A percentile compares a stretch with the other conserved stretches of the same genome.
phyloP scores from a whole-genome alignment of 2,329 filamentous ascomycete genomes.

The Hypoxylon sp. region DNA sequence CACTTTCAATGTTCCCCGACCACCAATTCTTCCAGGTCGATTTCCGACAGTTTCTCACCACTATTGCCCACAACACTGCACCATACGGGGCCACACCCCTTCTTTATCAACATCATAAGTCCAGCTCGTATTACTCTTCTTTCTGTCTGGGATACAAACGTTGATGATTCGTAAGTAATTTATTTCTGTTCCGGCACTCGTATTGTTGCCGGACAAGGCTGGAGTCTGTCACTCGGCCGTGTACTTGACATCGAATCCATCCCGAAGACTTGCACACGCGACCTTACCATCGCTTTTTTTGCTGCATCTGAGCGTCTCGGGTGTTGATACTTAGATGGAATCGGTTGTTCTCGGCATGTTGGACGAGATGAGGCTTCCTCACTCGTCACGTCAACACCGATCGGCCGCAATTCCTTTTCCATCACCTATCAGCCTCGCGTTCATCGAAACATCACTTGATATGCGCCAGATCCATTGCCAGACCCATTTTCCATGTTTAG shows the following conservation, averaged over 20 bases:
- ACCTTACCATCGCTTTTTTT: constrained; percentile 48
- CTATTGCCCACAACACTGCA: constrained; percentile 49
- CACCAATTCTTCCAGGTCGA: constrained; percentile 51
- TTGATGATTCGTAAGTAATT: constrained; percentile 55
- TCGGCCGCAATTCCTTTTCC: constrained; percentile 58
- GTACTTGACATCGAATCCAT: constrained; percentile 51
- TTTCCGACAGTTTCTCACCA: constrained; percentile 52
- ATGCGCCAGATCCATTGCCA: constrained; percentile 52
- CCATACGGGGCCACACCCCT: constrained; percentile 47
- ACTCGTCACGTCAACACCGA: constrained; percentile 38
- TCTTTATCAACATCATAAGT: constrained; percentile 44
- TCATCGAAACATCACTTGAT: constrained; percentile 58
- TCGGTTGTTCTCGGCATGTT: constrained; percentile 46
- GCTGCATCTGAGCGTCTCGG: constrained; percentile 47
- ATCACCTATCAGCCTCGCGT: constrained; percentile 63
- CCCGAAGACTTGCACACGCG: constrained; percentile 49
- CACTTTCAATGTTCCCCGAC: constrained; percentile 47
- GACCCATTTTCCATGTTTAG: constrained; percentile 55
- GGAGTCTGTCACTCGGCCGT: constrained; percentile 46
- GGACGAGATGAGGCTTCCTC: constrained; percentile 44
- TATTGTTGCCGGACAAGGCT: constrained; percentile 49
- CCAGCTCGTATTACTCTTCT: constrained; percentile 36
- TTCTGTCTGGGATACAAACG: constrained; percentile 41
- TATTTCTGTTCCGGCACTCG: constrained; percentile 36
- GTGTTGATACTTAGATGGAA: constrained; percentile 46